These are phyloP conservation scores for Suillus lakei DNA, from an alignment of 768 basidiomycete species.

Conservation along the genomic window DNA sequence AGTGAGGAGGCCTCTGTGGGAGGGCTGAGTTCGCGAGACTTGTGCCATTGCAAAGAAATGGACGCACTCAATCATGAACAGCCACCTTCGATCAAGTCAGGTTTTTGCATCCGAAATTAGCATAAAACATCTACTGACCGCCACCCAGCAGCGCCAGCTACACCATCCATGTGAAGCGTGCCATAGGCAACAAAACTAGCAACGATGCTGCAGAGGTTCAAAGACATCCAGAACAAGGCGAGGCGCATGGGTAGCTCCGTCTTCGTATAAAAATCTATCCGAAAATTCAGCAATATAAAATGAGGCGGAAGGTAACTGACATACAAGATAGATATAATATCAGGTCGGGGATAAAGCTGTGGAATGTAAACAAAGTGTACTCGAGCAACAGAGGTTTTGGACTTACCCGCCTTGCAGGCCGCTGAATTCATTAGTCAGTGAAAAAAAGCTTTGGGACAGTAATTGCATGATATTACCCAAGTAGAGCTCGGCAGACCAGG, in stretches of 20 bases:
- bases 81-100: slow-evolving; percentile 42
- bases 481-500: slow-evolving; percentile 50
- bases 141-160: slow-evolving; percentile 58
- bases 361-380: background rate
- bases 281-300: background rate
- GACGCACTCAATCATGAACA: slow-evolving; percentile 58
- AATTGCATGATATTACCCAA: slow-evolving; percentile 40
- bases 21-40: slow-evolving; percentile 38
- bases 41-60: slow-evolving; percentile 44
- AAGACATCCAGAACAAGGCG: slow-evolving; percentile 59
- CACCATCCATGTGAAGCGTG: slow-evolving; percentile 61
- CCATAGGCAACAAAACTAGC: slow-evolving; percentile 64
- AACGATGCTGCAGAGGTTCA: slow-evolving; percentile 49
- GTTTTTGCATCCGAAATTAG: background rate
- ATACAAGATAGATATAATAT: slow-evolving; percentile 65
- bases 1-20: slow-evolving; percentile 49
- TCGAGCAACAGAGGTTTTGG: background rate
- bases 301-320: slow-evolving; percentile 18
- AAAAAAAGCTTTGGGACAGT: background rate
- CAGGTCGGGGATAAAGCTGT: slow-evolving; percentile 60
- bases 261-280: slow-evolving; percentile 57
- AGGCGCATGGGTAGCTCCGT: slow-evolving; percentile 60
- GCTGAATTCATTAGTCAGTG: slow-evolving; percentile 19
- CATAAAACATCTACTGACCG: slow-evolving; percentile 30
- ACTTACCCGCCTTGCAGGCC: slow-evolving; percentile 52